These are phyloP conservation scores for Breynia disticha DNA, from an alignment of 441 rosid species.

Conservation along the genomic window DNA sequence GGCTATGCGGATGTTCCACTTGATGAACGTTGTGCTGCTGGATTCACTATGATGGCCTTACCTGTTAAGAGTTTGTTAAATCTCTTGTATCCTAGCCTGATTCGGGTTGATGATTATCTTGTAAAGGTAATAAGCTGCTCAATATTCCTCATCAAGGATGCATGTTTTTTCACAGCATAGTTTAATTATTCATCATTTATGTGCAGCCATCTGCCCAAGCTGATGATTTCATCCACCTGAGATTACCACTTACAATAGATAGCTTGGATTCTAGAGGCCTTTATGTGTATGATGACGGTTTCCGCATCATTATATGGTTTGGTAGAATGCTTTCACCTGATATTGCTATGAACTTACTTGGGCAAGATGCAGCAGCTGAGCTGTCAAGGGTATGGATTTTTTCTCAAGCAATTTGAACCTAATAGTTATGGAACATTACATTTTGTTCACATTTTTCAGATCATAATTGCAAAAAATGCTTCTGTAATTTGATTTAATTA, in stretches of 20 bases:
- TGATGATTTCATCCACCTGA: slow-evolving; percentile 35
- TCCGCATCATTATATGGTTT: slow-evolving; percentile 80
- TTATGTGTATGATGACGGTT: slow-evolving; percentile 81
- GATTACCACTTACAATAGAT: slow-evolving; percentile 64
- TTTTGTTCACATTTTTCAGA: no score
- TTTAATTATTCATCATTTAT: slow-evolving; percentile 15
- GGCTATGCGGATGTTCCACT: slow-evolving; percentile 81
- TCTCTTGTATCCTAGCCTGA: slow-evolving; percentile 74
- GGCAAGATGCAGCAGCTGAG: slow-evolving; percentile 80
- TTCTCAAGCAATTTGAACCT: no score
- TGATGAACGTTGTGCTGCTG: slow-evolving; percentile 90
- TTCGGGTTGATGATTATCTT: slow-evolving; percentile 78
- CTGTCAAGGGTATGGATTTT: slow-evolving; percentile 57
- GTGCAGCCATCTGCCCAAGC: slow-evolving; percentile 49
- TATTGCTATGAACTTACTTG: slow-evolving; percentile 67
- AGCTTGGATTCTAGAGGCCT: slow-evolving; percentile 94
- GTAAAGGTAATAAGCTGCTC: slow-evolving; percentile 42
- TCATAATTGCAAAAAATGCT: no score
- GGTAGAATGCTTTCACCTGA: slow-evolving; percentile 94
- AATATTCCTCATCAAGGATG: not conserved
- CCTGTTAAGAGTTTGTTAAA: slow-evolving; percentile 82
- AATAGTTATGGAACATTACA: no score
- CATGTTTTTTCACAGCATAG: slow-evolving; percentile 6
- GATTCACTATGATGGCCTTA: slow-evolving; percentile 85
- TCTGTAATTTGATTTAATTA: no score